Base-by-base conservation (phyloP, 2,329 filamentous ascomycete genomes). In the Aspergillus calidoustus region DNA sequence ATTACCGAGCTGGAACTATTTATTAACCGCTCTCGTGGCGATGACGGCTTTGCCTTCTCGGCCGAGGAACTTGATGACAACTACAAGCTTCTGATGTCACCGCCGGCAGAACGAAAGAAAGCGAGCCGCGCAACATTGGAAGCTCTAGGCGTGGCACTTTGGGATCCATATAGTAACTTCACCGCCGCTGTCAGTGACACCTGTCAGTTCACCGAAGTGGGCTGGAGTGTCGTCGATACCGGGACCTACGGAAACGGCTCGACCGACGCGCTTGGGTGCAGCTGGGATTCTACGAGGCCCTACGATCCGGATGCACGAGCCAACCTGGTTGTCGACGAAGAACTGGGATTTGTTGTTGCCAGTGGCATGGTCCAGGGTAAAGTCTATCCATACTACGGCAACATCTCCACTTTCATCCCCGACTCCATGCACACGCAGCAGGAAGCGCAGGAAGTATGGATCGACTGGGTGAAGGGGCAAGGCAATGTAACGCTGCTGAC, bases 1-100 rank as follows among this genome's bases (percentile, higher is more conserved):
- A 57, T 49, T 25, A 49, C 54, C 54, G 34, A 57, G 41, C 30
- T 57, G 22, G 54, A 57, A 22, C 4, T 57, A 2, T 57, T 34
- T 46, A 34, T 49, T 9, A 57, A 57, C 44, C 54, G 41, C 44
- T 57, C 43, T 7, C 54, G 54, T 3, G 54, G 54, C 17, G 54
- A 49, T n/a, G 28, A 57, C n/a, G 54, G 54, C 17, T 57, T 47
- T 44, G 30, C 53, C 15, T 47, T 56, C 19, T 56, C 23, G 7
- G 23, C 53, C 3, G 53, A n/a, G 5, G 43, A 56, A n/a, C 41
- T 56, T 7, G 23, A 34, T 8, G 22, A 4, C 3, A 56, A 56
- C 19, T 56, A 46, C 5, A 17, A 31, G 8, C 11, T 3, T 2
- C 31, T 25, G 53, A 56, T 56, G 53, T 56, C 30, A 11, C 30